These are phyloP conservation scores for Heimioporus sp. DNA, from an alignment of 768 basidiomycete genomes.

Conservation along the genomic window DNA sequence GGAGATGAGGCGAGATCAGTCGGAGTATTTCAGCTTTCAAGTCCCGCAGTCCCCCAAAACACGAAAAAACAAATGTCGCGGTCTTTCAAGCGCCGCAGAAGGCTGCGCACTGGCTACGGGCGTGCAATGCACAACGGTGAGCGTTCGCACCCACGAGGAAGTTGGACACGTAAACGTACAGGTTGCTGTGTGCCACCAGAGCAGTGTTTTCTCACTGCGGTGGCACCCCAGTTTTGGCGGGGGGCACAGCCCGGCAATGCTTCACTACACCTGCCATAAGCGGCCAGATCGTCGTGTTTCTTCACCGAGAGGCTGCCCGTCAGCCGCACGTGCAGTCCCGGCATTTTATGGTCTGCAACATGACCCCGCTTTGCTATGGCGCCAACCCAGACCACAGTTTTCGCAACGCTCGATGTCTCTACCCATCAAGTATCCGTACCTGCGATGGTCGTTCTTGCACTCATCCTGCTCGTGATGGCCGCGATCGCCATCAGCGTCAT, in stretches of 20 bases:
- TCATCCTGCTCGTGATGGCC: constrained; percentile 20
- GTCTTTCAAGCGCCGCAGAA: not conserved
- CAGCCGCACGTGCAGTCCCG: constrained; percentile 10
- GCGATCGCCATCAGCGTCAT: constrained; percentile 17
- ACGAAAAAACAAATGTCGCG: constrained; percentile 15
- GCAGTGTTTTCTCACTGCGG: too few species aligned
- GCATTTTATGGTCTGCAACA: not conserved
- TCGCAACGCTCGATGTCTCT: not conserved
- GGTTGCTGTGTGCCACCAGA: too few species aligned
- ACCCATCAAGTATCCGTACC: constrained; percentile 14
- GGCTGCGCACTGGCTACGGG: too few species aligned
- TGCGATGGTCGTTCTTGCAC: constrained; percentile 17
- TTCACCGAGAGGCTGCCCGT: not conserved
- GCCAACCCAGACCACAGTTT: constrained; percentile 10
- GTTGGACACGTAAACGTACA: too few species aligned
- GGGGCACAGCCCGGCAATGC: too few species aligned
- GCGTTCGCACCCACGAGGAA: too few species aligned
- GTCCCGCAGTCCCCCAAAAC: constrained; percentile 19
- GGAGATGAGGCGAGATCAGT: constrained; percentile 17
- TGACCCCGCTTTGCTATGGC: constrained; percentile 9
- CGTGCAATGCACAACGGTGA: too few species aligned
- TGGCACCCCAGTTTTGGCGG: too few species aligned
- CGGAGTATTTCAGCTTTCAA: constrained; percentile 28
- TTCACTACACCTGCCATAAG: constrained; percentile 10
- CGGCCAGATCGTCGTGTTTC: constrained; percentile 1